A percentile compares a stretch with the other conserved stretches of the same genome.
phyloP scores from a whole-genome alignment of 176 grass and related monocot genomes.

The Cocos nucifera region DNA sequence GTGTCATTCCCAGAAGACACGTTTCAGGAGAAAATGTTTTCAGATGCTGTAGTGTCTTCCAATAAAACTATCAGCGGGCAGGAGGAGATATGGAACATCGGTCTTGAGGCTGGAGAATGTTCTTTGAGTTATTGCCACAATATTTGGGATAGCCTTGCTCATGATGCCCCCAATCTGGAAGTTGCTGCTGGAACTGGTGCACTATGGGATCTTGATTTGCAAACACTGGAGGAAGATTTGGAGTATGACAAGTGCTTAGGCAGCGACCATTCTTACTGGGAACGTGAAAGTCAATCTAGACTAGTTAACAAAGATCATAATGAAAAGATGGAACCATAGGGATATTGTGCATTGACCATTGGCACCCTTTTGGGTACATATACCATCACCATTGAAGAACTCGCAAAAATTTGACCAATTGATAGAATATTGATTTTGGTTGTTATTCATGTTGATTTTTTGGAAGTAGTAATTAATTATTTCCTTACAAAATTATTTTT shows the following conservation, averaged over 20 bases:
- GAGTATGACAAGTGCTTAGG: conserved; percentile 33
- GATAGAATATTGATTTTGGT: too few relatives aligned
- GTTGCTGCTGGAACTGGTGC: conserved; percentile 17
- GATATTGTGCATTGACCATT: conserved; percentile 1
- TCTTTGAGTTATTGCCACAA: conserved; percentile 20
- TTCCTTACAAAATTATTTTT: too few relatives aligned
- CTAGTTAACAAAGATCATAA: not conserved
- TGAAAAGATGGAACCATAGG: conserved; percentile 20
- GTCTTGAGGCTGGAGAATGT: conserved; percentile 19
- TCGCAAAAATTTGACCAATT: too few relatives aligned
- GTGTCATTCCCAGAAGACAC: conserved; percentile 21
- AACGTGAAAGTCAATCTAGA: not conserved
- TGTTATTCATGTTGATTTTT: too few relatives aligned
- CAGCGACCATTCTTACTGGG: conserved; percentile 18
- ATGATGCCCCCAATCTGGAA: conserved; percentile 19
- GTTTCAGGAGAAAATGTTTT: conserved; percentile 18
- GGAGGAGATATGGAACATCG: conserved; percentile 26
- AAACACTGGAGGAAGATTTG: conserved; percentile 25
- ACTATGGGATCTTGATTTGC: conserved; percentile 51
- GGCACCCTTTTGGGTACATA: too few relatives aligned
- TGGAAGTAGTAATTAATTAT: too few relatives aligned
- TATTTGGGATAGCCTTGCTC: conserved; percentile 13
- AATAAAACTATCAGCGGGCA: conserved; percentile 15
- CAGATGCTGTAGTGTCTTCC: not conserved
- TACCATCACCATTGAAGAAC: too few relatives aligned